phyloP scores from a whole-genome alignment of 139 green algal genomes.

The Picochlorum sp. region DNA sequence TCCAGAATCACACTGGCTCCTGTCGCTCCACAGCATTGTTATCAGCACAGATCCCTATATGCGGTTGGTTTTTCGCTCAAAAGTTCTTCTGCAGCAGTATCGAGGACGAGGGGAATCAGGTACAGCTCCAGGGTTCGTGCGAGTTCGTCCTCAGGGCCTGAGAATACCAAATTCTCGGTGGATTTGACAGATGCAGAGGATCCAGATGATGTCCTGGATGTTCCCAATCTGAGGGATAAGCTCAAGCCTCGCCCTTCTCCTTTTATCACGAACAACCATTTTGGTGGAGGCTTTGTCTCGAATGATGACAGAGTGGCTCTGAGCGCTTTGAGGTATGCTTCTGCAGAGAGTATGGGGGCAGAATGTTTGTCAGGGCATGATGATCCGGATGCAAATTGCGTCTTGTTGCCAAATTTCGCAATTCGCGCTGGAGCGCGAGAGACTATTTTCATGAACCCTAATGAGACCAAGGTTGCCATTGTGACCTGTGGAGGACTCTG shows the following conservation, averaged over 20 bases:
- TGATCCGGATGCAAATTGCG: constrained; percentile 17
- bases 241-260: constrained; percentile 31
- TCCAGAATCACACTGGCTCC: too few relatives aligned
- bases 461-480: constrained; percentile 54
- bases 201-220: constrained; percentile 51
- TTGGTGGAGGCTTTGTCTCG: constrained; percentile 76
- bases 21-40: too few relatives aligned
- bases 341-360: constrained; percentile 32
- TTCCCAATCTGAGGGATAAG: constrained; percentile 37
- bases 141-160: not conserved
- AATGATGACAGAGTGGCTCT: constrained; percentile 74
- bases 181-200: constrained; percentile 6
- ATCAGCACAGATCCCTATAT: too few relatives aligned
- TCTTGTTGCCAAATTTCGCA: constrained; percentile 73
- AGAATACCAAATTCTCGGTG: constrained; percentile 16
- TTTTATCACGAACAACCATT: constrained; percentile 57
- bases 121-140: too few relatives aligned
- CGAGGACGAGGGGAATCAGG: too few relatives aligned
- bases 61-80: too few relatives aligned
- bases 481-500: constrained; percentile 97
- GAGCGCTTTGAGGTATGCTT: constrained; percentile 70
- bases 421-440: constrained; percentile 69
- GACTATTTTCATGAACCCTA: constrained; percentile 80
- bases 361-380: constrained; percentile 4
- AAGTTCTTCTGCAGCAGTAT: too few relatives aligned